Percentiles rank a stretch among this genome's conserved stretches.
These are phyloP conservation scores for Nitzschia putrida DNA, from an alignment of 108 stramenopile species.

Conservation along the genomic window DNA sequence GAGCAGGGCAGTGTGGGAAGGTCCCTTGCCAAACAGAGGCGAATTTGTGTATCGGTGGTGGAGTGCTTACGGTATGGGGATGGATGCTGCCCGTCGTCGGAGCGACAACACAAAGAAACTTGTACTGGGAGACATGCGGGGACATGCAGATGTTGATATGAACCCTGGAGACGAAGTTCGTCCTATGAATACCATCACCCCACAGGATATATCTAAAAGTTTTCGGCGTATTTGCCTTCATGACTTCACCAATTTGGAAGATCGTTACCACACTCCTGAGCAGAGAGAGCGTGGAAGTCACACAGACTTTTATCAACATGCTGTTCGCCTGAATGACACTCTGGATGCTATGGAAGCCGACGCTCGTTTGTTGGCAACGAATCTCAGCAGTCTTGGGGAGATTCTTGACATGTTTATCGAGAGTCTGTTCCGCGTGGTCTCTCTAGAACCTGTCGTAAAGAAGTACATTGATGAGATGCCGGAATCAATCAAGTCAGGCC, in stretches of 20 bases:
- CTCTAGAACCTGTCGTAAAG: conserved; percentile 2
- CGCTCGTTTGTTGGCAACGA: conserved; percentile 24
- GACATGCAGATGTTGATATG: too few relatives aligned
- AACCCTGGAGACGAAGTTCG: background rate
- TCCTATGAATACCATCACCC: background rate
- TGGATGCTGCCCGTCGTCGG: conserved; percentile 29
- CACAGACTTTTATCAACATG: conserved; percentile 31
- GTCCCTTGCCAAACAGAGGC: conserved; percentile 38
- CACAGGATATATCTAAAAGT: conserved; percentile 22
- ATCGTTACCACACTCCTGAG: conserved; percentile 51
- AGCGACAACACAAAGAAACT: conserved; percentile 22
- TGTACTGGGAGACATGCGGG: background rate
- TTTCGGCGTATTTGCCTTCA: conserved; percentile 41
- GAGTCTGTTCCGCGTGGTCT: conserved; percentile 35
- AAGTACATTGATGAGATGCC: background rate
- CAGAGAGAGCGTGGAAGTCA: conserved; percentile 13
- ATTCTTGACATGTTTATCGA: conserved; percentile 45
- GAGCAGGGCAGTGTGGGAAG: conserved; percentile 52
- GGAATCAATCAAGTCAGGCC: background rate
- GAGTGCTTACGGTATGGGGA: conserved; percentile 36
- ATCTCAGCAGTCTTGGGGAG: conserved; percentile 25
- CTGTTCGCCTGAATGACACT: conserved; percentile 46
- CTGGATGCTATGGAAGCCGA: conserved; percentile 47
- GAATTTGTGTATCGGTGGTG: conserved; percentile 47
- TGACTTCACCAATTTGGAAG: conserved; percentile 44